Conservation (phyloP, 2,329 filamentous ascomycete species). For the Aspergillus fischeri region DNA sequence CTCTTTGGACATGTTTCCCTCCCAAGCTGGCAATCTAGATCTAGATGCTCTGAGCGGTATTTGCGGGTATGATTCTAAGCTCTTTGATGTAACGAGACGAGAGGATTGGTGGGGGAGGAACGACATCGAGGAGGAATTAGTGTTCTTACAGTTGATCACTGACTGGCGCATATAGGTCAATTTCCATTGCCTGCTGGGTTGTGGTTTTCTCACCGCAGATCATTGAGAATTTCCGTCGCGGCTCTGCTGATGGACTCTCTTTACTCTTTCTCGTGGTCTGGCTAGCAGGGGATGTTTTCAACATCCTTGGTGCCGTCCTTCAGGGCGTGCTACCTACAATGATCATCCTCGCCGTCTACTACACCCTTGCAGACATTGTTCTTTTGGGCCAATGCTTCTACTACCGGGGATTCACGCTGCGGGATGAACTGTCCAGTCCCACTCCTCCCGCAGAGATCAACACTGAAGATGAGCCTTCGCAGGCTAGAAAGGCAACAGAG, state of each 20-base stretch:
- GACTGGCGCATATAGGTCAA: conserved; percentile 57
- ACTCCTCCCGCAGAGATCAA: conserved; percentile 10
- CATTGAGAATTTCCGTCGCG: conserved; percentile 83
- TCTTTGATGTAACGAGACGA: not conserved
- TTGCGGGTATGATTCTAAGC: conserved; percentile 59
- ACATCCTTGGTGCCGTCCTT: conserved; percentile 85
- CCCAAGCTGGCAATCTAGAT: conserved; percentile 60
- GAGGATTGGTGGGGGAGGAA: not conserved
- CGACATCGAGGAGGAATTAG: not conserved
- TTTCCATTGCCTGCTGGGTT: conserved; percentile 96
- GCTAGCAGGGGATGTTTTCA: conserved; percentile 93
- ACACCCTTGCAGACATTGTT: conserved; percentile 87
- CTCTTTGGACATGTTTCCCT: conserved; percentile 32
- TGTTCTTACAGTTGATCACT: conserved; percentile 1
- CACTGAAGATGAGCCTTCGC: conserved; percentile 13
- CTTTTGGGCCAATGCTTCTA: conserved; percentile 89
- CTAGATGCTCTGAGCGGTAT: conserved; percentile 91
- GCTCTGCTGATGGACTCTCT: conserved; percentile 81
- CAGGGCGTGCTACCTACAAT: conserved; percentile 93
- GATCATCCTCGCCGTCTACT: conserved; percentile 91
- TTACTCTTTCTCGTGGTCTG: conserved; percentile 90
- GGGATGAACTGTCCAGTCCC: conserved; percentile 24
- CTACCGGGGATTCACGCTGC: conserved; percentile 71
- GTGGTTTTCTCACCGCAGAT: conserved; percentile 98
- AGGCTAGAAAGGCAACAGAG: conserved; percentile 23